Evolutionary conservation across 2,329 filamentous ascomycete genomes (phyloP).

Genomic region (Zymoseptoria ardabiliae): DNA sequence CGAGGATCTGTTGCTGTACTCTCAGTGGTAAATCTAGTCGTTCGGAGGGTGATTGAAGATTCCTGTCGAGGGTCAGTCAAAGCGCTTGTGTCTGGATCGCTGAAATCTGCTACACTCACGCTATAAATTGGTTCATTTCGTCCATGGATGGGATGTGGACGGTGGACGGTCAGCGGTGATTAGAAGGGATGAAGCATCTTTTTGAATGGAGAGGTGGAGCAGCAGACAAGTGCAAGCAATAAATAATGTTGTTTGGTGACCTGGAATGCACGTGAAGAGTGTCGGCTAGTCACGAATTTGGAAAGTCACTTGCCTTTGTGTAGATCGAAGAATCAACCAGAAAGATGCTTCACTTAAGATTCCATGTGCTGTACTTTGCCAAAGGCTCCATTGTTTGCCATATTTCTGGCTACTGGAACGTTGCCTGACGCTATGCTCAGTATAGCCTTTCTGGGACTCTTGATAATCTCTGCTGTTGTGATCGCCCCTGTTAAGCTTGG

Average conservation of each 20-base stretch:
- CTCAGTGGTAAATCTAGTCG: background rate
- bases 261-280: background rate
- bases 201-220: background rate
- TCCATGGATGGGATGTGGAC: background rate
- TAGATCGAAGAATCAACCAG: background rate
- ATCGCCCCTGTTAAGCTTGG: no score
- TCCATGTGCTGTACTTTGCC: no score
- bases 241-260: background rate
- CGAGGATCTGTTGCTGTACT: conserved; percentile 1
- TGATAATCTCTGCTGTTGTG: no score
- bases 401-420: no score
- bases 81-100: no score
- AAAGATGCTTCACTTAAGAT: background rate
- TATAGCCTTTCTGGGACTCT: no score
- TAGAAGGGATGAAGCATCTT: background rate
- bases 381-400: no score
- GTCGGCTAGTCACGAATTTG: background rate
- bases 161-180: background rate
- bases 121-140: background rate
- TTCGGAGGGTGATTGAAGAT: background rate
- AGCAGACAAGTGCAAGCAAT: background rate
- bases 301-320: background rate
- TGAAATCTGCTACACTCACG: background rate
- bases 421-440: no score
- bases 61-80: background rate